Base-by-base conservation (phyloP, 225 moss, liverwort and hornwort species). In the Ulota crispa region DNA sequence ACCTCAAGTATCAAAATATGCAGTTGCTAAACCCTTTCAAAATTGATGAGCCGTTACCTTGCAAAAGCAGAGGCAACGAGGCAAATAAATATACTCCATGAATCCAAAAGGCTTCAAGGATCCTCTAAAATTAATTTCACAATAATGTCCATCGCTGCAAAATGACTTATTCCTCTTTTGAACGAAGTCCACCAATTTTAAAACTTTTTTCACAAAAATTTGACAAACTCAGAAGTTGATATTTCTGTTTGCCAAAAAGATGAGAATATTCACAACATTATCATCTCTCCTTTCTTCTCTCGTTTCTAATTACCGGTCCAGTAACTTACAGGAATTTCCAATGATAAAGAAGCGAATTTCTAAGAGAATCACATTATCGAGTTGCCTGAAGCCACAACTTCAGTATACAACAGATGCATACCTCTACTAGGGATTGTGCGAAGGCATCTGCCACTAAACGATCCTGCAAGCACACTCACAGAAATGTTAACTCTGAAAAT, bases 361-460 rank as follows among this genome's bases (percentile, higher is more conserved):
- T 81, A 62, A 77, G 53, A 54, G 28, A 66, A 78, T 66, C 28
- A 73, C 56, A 39, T 77, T 26, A 68, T 69, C 37, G 53, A 32
- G 31, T 43, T 50, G 30, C 55, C 27, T 63, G 31, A 77, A 80
- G 21, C 64, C 80, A 54, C 41, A 76, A 68, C 53, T 78, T 52
- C 32, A 23, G 47, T 23, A 52, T 24, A 31, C 30, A 73, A 67
- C 13, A 28, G 19, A 56, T 37, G 50, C 85, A 27, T 87, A 93
- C 95, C 92, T 96, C 99, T 37, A 99, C 92, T 37, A 99, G 72
- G 45, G 94, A 87, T 37, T 93, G 81, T 83, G 94, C 89, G 84
- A 99, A 81, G 20, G 89, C 92, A 78, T 93, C 93, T 37, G 89
- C 78, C 54, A 99, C 78, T 81, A 99, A 84, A 79, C 89, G 94